Evolutionary conservation across 2,329 filamentous ascomycete genomes (phyloP).

Genomic region (Microsporum canis): DNA sequence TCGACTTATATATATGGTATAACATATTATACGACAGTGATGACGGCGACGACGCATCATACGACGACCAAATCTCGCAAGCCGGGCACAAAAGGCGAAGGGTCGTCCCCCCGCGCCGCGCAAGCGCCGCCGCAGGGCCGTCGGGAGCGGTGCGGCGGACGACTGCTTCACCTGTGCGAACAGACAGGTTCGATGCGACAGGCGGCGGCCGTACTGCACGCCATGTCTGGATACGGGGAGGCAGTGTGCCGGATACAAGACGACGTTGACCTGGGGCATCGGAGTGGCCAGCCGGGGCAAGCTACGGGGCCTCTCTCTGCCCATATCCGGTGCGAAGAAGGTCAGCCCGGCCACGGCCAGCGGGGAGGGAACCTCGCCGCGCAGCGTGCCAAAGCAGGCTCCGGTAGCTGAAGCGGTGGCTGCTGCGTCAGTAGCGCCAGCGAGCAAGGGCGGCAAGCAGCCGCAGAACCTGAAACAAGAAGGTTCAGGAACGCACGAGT

Average conservation of each 20-base stretch:
- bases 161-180: constrained; percentile 93
- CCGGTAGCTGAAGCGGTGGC: neutral
- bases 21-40: neutral
- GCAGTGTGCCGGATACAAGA: constrained; percentile 93
- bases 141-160: constrained; percentile 77
- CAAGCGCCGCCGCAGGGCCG: constrained; percentile 75
- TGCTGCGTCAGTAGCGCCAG: neutral
- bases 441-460: neutral
- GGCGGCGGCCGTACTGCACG: constrained; percentile 84
- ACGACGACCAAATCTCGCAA: neutral
- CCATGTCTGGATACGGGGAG: constrained; percentile 85
- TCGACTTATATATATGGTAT: neutral
- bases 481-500: neutral
- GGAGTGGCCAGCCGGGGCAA: constrained; percentile 93
- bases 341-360: constrained; percentile 23
- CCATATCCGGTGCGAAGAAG: constrained; percentile 41
- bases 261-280: constrained; percentile 90
- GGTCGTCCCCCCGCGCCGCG: constrained; percentile 24
- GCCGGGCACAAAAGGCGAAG: neutral
- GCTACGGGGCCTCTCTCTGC: constrained; percentile 73
- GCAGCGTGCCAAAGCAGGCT: neutral
- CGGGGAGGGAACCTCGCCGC: neutral
- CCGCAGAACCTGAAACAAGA: neutral
- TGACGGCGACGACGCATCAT: neutral
- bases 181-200: constrained; percentile 74